phyloP scores from a whole-genome alignment of 1,284 basidiomycete genomes.

The Anthracocystis walkeri region DNA sequence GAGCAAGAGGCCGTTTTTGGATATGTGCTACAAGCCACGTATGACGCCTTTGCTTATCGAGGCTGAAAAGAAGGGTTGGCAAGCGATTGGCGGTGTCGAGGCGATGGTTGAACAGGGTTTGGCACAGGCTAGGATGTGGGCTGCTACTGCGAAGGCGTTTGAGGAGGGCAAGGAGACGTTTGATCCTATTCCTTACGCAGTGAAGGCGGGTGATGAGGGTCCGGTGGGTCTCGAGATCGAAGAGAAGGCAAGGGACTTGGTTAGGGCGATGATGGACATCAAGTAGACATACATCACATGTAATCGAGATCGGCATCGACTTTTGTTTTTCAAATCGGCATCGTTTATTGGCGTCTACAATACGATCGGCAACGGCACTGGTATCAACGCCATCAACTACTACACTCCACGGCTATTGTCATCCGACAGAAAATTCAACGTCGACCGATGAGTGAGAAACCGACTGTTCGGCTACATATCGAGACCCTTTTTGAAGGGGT shows the following conservation, averaged over 20 bases:
- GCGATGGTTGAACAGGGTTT: conserved; percentile 70
- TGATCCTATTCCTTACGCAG: conserved; percentile 45
- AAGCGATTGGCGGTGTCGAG: conserved; percentile 64
- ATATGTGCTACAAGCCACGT: conserved; percentile 70
- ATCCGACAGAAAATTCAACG: too few relatives aligned
- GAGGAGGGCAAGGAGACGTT: conserved; percentile 22
- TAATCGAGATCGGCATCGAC: background rate
- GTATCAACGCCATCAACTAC: too few relatives aligned
- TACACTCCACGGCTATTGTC: too few relatives aligned
- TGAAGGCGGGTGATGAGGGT: conserved; percentile 44
- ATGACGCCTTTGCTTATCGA: conserved; percentile 63
- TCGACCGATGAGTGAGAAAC: too few relatives aligned
- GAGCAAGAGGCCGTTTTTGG: conserved; percentile 62
- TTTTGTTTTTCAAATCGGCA: too few relatives aligned
- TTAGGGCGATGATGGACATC: conserved; percentile 43
- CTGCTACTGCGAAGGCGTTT: conserved; percentile 44
- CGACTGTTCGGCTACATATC: too few relatives aligned
- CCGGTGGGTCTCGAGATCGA: conserved; percentile 46
- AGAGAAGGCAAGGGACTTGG: conserved; percentile 40
- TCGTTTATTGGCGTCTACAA: too few relatives aligned
- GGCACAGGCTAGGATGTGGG: conserved; percentile 68
- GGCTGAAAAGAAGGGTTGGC: conserved; percentile 60
- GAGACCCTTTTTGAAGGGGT: background rate
- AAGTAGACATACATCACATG: conserved; percentile 6
- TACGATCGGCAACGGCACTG: too few relatives aligned